A percentile compares a stretch with the other conserved stretches of the same genome.
Conservation (phyloP, 2,329 filamentous ascomycete genomes). For the Hymenoscyphus repandus region DNA sequence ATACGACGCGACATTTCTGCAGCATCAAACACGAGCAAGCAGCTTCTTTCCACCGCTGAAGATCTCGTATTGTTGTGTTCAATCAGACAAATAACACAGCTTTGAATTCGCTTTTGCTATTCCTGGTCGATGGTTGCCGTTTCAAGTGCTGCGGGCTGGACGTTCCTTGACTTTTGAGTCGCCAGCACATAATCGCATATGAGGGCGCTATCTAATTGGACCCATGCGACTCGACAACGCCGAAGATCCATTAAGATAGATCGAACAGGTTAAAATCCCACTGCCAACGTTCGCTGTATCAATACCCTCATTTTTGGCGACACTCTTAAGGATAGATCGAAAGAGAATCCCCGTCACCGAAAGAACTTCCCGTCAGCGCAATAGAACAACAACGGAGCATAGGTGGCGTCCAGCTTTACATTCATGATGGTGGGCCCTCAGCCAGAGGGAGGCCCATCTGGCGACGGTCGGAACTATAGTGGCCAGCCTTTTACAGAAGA, state of each 20-base stretch:
- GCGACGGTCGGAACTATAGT: slow-evolving; percentile 23
- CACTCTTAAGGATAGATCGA: slow-evolving; percentile 7
- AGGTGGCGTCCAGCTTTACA: slow-evolving; percentile 11
- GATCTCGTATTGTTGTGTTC: slow-evolving; percentile 19
- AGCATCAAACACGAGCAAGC: slow-evolving; percentile 6
- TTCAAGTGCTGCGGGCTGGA: slow-evolving; percentile 28
- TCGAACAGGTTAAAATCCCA: slow-evolving; percentile 8
- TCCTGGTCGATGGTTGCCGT: slow-evolving; percentile 23
- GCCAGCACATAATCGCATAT: slow-evolving; percentile 29
- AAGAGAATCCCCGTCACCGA: slow-evolving; percentile 3
- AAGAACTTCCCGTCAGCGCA: background rate
- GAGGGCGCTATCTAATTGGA: slow-evolving; percentile 24
- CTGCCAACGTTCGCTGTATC: slow-evolving; percentile 3
- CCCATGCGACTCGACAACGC: slow-evolving; percentile 27
- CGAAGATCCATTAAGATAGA: slow-evolving; percentile 15
- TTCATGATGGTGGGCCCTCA: slow-evolving; percentile 31
- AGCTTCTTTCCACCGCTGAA: background rate
- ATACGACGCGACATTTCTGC: slow-evolving; percentile 12
- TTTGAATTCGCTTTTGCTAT: slow-evolving; percentile 15
- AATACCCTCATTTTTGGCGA: slow-evolving; percentile 20
- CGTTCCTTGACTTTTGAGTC: slow-evolving; percentile 26
- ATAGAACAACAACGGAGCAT: slow-evolving; percentile 6
- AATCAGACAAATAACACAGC: slow-evolving; percentile 8
- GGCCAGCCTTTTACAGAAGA: slow-evolving; percentile 13
- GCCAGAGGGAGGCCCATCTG: slow-evolving; percentile 33